These are phyloP conservation scores for Phaeodactylum tricornutum DNA, from an alignment of 108 stramenopile genomes.

Conservation along the genomic window DNA sequence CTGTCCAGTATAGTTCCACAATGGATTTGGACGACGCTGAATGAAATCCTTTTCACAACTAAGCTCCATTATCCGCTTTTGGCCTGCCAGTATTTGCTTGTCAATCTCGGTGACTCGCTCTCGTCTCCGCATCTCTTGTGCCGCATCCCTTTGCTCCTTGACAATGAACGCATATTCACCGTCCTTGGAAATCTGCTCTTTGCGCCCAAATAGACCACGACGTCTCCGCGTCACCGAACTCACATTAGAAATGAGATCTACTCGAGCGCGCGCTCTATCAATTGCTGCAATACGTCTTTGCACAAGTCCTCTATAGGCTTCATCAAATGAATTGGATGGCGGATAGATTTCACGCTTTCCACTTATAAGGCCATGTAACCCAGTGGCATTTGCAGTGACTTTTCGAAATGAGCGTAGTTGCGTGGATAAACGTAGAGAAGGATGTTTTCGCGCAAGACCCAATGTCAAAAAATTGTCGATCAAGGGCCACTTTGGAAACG, in stretches of 20 bases:
- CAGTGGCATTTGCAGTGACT: constrained; percentile 45
- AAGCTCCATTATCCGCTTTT: constrained; percentile 44
- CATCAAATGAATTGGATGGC: too few species aligned
- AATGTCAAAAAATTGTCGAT: too few species aligned
- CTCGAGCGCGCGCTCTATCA: constrained; percentile 22
- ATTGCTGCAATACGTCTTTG: constrained; percentile 28
- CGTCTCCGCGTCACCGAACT: constrained; percentile 5
- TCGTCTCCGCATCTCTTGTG: constrained; percentile 28
- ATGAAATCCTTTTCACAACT: constrained; percentile 80
- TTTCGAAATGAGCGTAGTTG: constrained; percentile 69
- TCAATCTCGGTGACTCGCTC: constrained; percentile 74
- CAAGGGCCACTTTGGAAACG: too few species aligned
- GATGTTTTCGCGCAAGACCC: too few species aligned
- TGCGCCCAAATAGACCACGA: neutral
- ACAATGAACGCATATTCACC: neutral
- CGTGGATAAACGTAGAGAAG: too few species aligned
- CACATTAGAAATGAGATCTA: constrained; percentile 11
- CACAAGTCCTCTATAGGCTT: constrained; percentile 11
- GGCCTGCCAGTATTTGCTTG: constrained; percentile 40
- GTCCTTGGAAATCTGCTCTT: neutral
- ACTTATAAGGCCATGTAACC: constrained; percentile 77
- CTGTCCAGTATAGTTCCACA: constrained; percentile 59
- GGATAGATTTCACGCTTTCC: too few species aligned
- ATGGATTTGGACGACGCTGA: constrained; percentile 70
- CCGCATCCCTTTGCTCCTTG: constrained; percentile 3